These are phyloP conservation scores for Melastoma malabathricum DNA, from an alignment of 345 rosid genomes.

Conservation along the genomic window DNA sequence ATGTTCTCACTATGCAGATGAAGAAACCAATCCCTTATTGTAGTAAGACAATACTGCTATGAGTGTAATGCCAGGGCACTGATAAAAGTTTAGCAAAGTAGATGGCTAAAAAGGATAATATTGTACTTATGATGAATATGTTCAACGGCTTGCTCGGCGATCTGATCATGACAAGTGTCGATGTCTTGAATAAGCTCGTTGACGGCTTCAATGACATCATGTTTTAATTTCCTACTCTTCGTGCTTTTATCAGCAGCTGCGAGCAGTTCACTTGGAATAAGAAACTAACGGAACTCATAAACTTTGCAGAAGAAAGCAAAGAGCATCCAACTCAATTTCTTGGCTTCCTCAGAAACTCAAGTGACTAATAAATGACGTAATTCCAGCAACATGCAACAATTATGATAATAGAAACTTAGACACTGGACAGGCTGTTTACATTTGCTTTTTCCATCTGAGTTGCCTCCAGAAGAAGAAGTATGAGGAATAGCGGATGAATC, in stretches of 20 bases:
- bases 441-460: constrained; percentile 96
- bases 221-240: constrained; percentile 79
- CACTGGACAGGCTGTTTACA: constrained; percentile 20
- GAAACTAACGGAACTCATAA: constrained; percentile 1
- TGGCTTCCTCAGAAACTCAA: too few relatives aligned
- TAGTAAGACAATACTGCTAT: too few relatives aligned
- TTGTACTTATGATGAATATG: constrained; percentile 96
- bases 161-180: constrained; percentile 86
- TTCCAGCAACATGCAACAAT: too few relatives aligned
- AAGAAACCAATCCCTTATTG: too few relatives aligned
- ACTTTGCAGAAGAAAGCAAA: background rate
- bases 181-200: constrained; percentile 89
- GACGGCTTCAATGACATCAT: constrained; percentile 91
- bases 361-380: too few relatives aligned
- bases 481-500: constrained; percentile 53
- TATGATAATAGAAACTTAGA: background rate
- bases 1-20: too few relatives aligned
- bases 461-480: constrained; percentile 89
- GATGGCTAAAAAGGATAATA: constrained; percentile 3
- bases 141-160: constrained; percentile 97
- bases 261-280: constrained; percentile 10
- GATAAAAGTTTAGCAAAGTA: background rate
- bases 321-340: too few relatives aligned
- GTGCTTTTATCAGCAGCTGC: constrained; percentile 94
- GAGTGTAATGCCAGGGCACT: background rate